Conservation (phyloP, 345 rosid genomes). For the Salix caprea region DNA sequence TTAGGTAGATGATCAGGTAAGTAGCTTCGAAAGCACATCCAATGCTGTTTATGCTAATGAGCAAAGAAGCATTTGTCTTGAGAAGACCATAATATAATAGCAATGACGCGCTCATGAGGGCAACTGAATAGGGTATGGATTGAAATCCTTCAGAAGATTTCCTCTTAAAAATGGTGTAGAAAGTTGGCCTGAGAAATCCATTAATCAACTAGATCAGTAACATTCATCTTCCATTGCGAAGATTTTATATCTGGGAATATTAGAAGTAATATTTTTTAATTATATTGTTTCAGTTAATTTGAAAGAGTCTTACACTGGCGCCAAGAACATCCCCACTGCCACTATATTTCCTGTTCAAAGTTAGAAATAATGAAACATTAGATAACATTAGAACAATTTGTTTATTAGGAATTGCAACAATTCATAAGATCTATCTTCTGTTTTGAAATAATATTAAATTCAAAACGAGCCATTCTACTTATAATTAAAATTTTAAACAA, state of each 20-base stretch:
- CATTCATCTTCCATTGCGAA: no score
- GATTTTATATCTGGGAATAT: no score
- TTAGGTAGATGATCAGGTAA: constrained; percentile 6
- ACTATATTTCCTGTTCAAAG: constrained; percentile 9
- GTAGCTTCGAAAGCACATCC: constrained; percentile 15
- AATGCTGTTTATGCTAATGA: constrained; percentile 17
- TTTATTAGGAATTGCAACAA: no score
- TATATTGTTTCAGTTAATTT: neutral
- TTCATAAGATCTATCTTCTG: no score
- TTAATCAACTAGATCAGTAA: neutral
- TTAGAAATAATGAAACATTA: neutral
- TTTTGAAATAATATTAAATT: no score
- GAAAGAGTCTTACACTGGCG: constrained; percentile 18
- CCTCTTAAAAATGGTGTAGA: constrained; percentile 18
- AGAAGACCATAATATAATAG: constrained; percentile 17
- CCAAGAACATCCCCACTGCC: constrained; percentile 18
- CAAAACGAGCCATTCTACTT: no score
- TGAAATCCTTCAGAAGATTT: constrained; percentile 23
- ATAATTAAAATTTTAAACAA: no score
- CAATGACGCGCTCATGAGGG: constrained; percentile 17
- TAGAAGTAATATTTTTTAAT: no score
- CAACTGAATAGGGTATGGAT: constrained; percentile 20
- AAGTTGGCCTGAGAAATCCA: constrained; percentile 20
- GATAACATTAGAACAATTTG: no score
- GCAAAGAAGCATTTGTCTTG: constrained; percentile 7